Conservation (phyloP, 192 early-diverging fungal genomes). For the Haplosporangium gracile region DNA sequence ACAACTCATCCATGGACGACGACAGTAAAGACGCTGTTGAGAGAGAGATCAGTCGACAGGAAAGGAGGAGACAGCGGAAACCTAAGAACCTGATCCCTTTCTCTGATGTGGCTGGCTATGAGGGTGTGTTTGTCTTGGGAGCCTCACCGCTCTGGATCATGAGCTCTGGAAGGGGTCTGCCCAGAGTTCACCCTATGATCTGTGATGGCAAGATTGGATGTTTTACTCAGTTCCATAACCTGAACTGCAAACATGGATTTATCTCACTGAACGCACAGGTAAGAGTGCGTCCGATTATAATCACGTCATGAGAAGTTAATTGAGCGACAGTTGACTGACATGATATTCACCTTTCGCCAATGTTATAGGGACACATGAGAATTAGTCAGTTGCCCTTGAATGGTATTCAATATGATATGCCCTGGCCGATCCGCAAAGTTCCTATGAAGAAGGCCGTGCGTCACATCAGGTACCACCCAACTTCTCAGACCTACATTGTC, state of each 20-base stretch:
- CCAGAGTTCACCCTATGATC: constrained; percentile 81
- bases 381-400: constrained; percentile 75
- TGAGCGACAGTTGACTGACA: not conserved
- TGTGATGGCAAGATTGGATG: constrained; percentile 73
- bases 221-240: constrained; percentile 85
- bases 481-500: constrained; percentile 85
- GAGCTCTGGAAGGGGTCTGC: constrained; percentile 67
- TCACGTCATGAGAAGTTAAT: not conserved
- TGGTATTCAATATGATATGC: constrained; percentile 76
- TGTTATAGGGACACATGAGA: constrained; percentile 68
- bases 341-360: not conserved
- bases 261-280: constrained; percentile 79
- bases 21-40: constrained; percentile 46
- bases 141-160: constrained; percentile 81
- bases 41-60: constrained; percentile 30
- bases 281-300: not conserved
- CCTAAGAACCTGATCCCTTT: constrained; percentile 60
- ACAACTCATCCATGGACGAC: constrained; percentile 24
- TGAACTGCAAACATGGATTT: constrained; percentile 84
- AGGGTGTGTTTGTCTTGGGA: constrained; percentile 83
- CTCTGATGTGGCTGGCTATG: constrained; percentile 68
- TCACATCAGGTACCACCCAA: constrained; percentile 86
- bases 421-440: constrained; percentile 83
- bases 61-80: constrained; percentile 28
- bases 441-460: constrained; percentile 75